Evolutionary conservation across 1,284 basidiomycete genomes (phyloP).

Genomic region (Thecaphora frezii): DNA sequence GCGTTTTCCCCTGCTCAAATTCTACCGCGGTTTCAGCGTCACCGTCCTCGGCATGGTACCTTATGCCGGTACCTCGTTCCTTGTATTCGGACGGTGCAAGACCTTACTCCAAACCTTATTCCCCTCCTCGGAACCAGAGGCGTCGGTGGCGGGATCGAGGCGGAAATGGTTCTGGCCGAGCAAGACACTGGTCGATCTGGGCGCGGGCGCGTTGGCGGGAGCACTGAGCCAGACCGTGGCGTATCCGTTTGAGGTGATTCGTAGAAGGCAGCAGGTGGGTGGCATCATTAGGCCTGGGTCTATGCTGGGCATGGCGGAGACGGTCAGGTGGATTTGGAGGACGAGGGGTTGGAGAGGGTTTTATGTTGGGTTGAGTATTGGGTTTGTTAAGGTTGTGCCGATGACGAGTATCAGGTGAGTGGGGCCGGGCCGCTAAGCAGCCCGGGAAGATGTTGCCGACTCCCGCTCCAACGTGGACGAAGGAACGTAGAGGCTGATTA

Average conservation of each 20-base stretch:
- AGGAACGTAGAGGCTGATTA: neutral
- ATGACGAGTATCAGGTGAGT: constrained; percentile 69
- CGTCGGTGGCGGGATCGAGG: constrained; percentile 7
- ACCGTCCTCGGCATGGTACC: constrained; percentile 73
- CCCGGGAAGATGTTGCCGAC: too few relatives aligned
- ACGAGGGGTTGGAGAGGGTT: constrained; percentile 81
- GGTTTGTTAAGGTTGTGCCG: constrained; percentile 93
- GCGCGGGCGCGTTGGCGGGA: constrained; percentile 87
- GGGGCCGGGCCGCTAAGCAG: too few relatives aligned
- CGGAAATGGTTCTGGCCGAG: constrained; percentile 42
- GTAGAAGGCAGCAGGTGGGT: constrained; percentile 93
- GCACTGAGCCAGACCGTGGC: constrained; percentile 84
- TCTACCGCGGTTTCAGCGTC: constrained; percentile 84
- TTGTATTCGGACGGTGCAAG: constrained; percentile 62
- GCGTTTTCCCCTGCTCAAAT: constrained; percentile 67
- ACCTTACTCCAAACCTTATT: constrained; percentile 43
- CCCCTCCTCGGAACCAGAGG: constrained; percentile 29
- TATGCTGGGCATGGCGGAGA: constrained; percentile 53
- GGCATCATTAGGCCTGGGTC: constrained; percentile 60
- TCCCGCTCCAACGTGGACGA: neutral
- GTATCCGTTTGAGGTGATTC: constrained; percentile 93
- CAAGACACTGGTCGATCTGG: constrained; percentile 65
- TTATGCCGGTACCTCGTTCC: constrained; percentile 93
- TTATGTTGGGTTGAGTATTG: constrained; percentile 89
- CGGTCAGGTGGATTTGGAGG: constrained; percentile 67